These are phyloP conservation scores for Sindora glabra DNA, from an alignment of 306 rosid species.

Conservation along the genomic window DNA sequence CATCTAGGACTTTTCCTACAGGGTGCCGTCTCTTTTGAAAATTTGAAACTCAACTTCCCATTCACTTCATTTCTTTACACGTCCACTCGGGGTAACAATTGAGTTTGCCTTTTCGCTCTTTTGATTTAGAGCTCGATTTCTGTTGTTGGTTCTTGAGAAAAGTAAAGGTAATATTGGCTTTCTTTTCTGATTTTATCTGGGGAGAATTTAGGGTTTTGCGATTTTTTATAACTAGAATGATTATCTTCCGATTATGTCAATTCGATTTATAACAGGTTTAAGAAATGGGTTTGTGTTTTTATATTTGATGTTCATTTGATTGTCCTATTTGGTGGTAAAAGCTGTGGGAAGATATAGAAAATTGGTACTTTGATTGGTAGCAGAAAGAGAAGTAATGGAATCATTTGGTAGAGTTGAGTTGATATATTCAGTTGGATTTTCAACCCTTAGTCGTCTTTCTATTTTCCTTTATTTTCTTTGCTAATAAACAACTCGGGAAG, in stretches of 20 bases:
- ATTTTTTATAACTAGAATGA: neutral
- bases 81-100: neutral
- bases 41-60: neutral
- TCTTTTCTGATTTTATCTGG: neutral
- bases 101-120: too few relatives aligned
- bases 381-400: neutral
- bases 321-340: neutral
- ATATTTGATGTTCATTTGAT: neutral
- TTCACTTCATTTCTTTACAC: neutral
- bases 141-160: neutral
- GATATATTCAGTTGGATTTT: neutral
- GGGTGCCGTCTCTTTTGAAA: conserved; percentile 3
- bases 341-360: neutral
- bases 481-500: neutral
- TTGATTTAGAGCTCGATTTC: neutral
- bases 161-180: conserved; percentile 9
- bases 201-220: conserved; percentile 11
- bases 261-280: too few relatives aligned
- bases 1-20: conserved; percentile 18
- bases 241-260: too few relatives aligned
- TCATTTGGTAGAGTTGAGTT: neutral
- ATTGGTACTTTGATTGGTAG: neutral
- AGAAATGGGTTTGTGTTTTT: neutral
- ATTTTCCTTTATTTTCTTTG: neutral
- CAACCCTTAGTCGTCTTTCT: neutral